Percentiles rank a stretch among this genome's conserved stretches.
Evolutionary conservation across 208 protist genomes (phyloP).

Genomic region (Leishmania tropica): DNA sequence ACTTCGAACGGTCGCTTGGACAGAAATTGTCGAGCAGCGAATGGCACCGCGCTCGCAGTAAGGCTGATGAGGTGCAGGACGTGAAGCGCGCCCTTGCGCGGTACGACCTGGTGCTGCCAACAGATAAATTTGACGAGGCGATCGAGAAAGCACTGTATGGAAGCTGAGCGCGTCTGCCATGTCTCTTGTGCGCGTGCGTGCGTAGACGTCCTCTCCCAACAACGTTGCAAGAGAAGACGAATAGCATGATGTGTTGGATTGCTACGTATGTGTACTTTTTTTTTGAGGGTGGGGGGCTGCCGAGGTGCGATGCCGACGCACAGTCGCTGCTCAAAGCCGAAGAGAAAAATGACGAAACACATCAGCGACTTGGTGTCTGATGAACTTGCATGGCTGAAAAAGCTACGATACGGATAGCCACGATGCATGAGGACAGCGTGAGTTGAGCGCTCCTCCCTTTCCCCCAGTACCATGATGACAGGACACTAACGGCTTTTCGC

Average conservation of each 20-base stretch:
- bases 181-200: neutral
- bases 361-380: neutral
- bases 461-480: neutral
- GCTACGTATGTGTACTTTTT: neutral
- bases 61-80: constrained; percentile 23
- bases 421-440: neutral
- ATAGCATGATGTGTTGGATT: neutral
- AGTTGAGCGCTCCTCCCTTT: neutral
- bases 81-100: constrained; percentile 18
- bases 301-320: neutral
- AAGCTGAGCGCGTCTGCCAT: constrained; percentile 1
- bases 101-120: constrained; percentile 35
- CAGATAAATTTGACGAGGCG: constrained; percentile 30
- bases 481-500: neutral
- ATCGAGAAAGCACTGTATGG: constrained; percentile 30
- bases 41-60: constrained; percentile 9
- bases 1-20: constrained; percentile 25
- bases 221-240: neutral
- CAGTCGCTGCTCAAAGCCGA: neutral
- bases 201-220: neutral
- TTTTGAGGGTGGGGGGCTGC: neutral
- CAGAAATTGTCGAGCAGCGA: constrained; percentile 9
- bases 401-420: neutral
- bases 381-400: neutral
- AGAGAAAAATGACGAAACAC: neutral